These are phyloP conservation scores for Colletotrichum camelliae DNA, from an alignment of 2,329 filamentous ascomycete species.

Conservation along the genomic window DNA sequence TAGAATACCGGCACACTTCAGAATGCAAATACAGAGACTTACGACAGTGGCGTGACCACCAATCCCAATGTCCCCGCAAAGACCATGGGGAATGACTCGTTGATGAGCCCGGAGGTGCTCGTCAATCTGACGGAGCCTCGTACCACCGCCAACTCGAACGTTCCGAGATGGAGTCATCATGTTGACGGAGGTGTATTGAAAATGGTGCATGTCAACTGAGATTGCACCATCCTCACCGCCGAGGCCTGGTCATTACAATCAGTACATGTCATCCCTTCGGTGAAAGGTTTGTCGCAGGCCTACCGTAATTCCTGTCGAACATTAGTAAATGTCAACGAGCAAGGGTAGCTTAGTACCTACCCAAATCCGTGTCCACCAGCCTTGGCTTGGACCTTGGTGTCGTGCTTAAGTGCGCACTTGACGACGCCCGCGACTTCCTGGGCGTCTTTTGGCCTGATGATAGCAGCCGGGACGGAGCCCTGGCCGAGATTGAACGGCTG, in stretches of 20 bases:
- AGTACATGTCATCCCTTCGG: not conserved
- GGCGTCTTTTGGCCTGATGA: constrained; percentile 58
- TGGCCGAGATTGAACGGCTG: constrained; percentile 58
- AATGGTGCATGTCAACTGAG: constrained; percentile 57
- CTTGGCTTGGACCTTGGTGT: constrained; percentile 62
- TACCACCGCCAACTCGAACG: constrained; percentile 60
- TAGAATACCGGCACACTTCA: not conserved
- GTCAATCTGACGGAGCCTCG: constrained; percentile 54
- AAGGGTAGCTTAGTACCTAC: constrained; percentile 35
- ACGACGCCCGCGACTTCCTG: constrained; percentile 61
- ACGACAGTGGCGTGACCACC: constrained; percentile 64
- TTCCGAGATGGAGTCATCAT: constrained; percentile 45
- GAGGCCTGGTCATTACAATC: constrained; percentile 32
- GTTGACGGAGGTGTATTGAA: constrained; percentile 61
- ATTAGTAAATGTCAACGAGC: not conserved
- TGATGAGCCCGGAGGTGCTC: constrained; percentile 51
- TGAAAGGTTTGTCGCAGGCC: not conserved
- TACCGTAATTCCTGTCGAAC: not conserved
- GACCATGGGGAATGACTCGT: constrained; percentile 64
- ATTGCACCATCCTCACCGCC: constrained; percentile 56
- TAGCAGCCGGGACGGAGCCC: constrained; percentile 54
- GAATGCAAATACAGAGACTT: constrained; percentile 24
- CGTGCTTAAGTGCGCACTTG: constrained; percentile 55
- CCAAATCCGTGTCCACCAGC: constrained; percentile 70
- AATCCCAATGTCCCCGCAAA: constrained; percentile 61